Conservation (phyloP, 176 grass and related monocot genomes). For the Ensete ventricosum region DNA sequence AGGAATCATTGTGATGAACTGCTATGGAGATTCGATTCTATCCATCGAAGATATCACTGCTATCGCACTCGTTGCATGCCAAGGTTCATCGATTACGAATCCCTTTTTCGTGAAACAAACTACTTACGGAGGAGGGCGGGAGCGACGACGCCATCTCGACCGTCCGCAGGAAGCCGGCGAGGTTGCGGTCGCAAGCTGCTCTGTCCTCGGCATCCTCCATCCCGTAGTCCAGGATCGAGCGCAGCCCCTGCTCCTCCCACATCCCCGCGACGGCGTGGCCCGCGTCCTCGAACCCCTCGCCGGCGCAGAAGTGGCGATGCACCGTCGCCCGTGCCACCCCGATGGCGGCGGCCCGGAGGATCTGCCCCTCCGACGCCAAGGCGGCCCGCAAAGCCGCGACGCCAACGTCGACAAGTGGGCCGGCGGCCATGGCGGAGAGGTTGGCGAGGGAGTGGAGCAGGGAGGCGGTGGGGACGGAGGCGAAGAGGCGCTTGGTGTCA, state of each 20-base stretch:
- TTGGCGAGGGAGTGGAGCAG: conserved; percentile 47
- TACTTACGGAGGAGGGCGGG: conserved; percentile 58
- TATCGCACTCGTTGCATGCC: no score
- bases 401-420: conserved; percentile 47
- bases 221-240: conserved; percentile 70
- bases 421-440: conserved; percentile 49
- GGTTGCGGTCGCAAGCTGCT: conserved; percentile 46
- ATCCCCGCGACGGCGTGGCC: conserved; percentile 36
- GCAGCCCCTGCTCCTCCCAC: conserved; percentile 39
- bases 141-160: conserved; percentile 56
- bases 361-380: conserved; percentile 31
- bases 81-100: no score
- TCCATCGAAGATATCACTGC: no score
- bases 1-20: no score
- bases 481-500: conserved; percentile 56
- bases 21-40: no score
- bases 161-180: conserved; percentile 44
- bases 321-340: conserved; percentile 34
- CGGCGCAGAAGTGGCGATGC: conserved; percentile 65
- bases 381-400: conserved; percentile 36
- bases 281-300: conserved; percentile 54
- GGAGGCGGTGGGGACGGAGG: conserved; percentile 32
- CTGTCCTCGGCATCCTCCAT: conserved; percentile 80
- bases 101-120: neutral
- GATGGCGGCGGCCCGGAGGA: conserved; percentile 25